Evolutionary conservation across 2,329 filamentous ascomycete species (phyloP), one percentile per base, ranked within the genome.

Genomic region (Rhexocercosporidium sp.): DNA sequence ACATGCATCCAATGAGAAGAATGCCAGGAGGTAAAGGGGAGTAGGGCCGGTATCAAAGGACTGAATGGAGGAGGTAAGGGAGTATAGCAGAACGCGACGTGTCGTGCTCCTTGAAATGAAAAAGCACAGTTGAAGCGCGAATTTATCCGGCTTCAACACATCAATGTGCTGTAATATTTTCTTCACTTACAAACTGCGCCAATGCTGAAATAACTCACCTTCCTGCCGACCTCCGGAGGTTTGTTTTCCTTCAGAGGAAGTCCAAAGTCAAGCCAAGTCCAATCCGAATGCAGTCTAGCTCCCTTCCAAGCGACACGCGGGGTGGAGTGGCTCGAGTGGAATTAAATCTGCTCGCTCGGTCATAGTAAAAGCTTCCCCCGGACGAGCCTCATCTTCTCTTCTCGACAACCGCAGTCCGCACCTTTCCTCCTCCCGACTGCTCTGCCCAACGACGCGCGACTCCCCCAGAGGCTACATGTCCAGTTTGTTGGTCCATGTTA

Each of bases 381-480:
- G 27, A 18, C 41, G 46, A 62, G 59, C 59, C 44, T 63, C 47
- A 57, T 44, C 22, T 56, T 46, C 37, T 44, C 22, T 56, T 46
- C 37, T 56, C 18, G 47, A 41, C 22, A 51, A 56, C 49, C 49
- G 37, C 51, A 29, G 47, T 56, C 47, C 47, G 47, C 47, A 56
- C 14, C 47, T 37, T 22, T 47, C 37, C 22, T n/a, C 20, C 29
- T 37, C 60, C 31, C 46, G 34, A 57, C 34, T 31, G 61, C 49
- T 25, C 39, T 46, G 34, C 25, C 18, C 46, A 53, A 54, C 27
- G n/a, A 62, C 31, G 31, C 31, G 47, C 47, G 74, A 74, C 74
- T 75, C 75, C 76, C 75, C 75, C 54, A 73, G 75, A 76, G 75
- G 67, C 70, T 76, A 74, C 75, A 77, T 76, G 74, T 76, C 74